Conservation (phyloP, 1,139 yeast genomes). For the Sugiyamaella novakii region DNA sequence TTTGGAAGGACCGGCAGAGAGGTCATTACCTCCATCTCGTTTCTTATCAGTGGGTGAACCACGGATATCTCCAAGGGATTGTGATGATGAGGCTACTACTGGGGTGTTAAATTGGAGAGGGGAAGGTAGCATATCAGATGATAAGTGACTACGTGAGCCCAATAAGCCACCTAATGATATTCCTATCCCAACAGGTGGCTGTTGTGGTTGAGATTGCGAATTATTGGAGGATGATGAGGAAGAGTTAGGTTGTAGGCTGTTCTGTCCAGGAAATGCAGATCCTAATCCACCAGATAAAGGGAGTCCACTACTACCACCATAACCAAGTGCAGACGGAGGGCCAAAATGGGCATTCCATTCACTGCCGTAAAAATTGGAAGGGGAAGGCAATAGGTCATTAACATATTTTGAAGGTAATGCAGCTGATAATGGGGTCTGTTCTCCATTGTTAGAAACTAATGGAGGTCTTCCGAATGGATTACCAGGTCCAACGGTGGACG, state of each 20-base stretch:
- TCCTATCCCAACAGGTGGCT: constrained; percentile 23
- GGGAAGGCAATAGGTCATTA: constrained; percentile 47
- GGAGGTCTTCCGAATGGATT: constrained; percentile 42
- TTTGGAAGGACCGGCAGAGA: constrained; percentile 17
- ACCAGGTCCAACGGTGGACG: constrained; percentile 37
- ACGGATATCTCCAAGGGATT: constrained; percentile 25
- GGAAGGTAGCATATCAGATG: constrained; percentile 38
- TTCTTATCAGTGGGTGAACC: constrained; percentile 19
- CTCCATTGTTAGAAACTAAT: constrained; percentile 36
- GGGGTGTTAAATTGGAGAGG: constrained; percentile 42
- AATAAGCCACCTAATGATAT: constrained; percentile 22
- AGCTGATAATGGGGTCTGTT: constrained; percentile 47
- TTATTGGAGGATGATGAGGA: not conserved
- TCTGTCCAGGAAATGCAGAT: constrained; percentile 19
- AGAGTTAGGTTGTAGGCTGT: not conserved
- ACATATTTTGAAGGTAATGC: constrained; percentile 46
- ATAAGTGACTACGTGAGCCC: constrained; percentile 23
- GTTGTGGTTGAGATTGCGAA: constrained; percentile 3
- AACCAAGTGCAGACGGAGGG: constrained; percentile 29
- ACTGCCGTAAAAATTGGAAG: constrained; percentile 44
- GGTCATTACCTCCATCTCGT: constrained; percentile 13
- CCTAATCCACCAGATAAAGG: constrained; percentile 19
- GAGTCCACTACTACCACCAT: constrained; percentile 15
- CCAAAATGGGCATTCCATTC: constrained; percentile 41
- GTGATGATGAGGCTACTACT: constrained; percentile 32